These are phyloP conservation scores for Eucalyptus marginata DNA, from an alignment of 345 rosid species.

Conservation along the genomic window DNA sequence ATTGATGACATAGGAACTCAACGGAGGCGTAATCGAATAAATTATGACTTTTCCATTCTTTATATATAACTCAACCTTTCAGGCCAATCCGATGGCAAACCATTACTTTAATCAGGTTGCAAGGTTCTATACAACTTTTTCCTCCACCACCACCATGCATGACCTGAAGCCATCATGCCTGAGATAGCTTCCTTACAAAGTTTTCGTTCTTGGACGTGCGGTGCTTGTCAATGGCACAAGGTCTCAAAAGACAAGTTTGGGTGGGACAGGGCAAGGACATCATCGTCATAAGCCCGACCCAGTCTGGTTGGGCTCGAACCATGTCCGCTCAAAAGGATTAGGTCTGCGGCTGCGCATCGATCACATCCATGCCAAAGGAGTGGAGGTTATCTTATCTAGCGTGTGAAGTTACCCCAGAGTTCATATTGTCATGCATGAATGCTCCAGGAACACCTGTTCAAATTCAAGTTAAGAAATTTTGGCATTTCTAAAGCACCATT, in stretches of 20 bases:
- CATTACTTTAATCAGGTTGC: not conserved
- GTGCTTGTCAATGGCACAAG: not conserved
- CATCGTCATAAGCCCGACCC: not conserved
- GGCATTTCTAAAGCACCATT: too few relatives aligned
- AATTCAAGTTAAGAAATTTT: not conserved
- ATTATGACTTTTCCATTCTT: not conserved
- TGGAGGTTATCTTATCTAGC: not conserved
- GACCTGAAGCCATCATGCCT: not conserved
- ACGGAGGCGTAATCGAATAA: not conserved
- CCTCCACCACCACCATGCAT: not conserved
- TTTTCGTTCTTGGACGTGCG: not conserved
- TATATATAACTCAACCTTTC: not conserved
- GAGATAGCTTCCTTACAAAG: not conserved
- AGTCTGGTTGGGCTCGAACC: not conserved
- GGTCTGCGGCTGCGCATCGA: not conserved
- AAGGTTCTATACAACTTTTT: not conserved
- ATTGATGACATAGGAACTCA: too few relatives aligned
- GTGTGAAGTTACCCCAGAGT: not conserved
- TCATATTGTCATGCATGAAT: not conserved
- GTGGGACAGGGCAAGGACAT: not conserved
- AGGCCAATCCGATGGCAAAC: not conserved
- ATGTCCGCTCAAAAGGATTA: not conserved
- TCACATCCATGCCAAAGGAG: not conserved
- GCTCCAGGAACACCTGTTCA: not conserved
- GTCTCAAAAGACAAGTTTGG: not conserved